Base-by-base conservation (phyloP, 441 rosid genomes). In the Populus hybrid region DNA sequence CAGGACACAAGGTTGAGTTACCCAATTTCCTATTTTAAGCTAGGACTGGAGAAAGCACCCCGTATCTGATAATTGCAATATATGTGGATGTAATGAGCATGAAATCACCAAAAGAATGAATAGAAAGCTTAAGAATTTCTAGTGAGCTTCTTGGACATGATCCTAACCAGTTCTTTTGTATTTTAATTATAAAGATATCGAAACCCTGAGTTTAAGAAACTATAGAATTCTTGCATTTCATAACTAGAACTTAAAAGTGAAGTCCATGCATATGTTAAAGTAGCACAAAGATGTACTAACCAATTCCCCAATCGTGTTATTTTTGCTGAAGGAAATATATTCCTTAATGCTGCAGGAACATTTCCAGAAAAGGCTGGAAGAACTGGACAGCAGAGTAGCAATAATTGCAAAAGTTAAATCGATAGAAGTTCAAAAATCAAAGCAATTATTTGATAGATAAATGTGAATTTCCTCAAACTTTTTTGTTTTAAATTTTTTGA, bases 331-430 rank as follows among this genome's bases (percentile, higher is more conserved):
- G 96, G 92, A 81, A 83, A 91, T 79, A 82, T 80, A 42, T 82
- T 70, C 75, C 74, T 86, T 67, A 90, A 76, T 75, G 86, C 90
- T 19, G 92, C 88, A 38, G 96, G 96, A 79, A 90, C 83, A 77
- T 87, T 90, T 78, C 96, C 96, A 65, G 96, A 90, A 78, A 91
- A 91, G 28, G 91, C 94, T 59, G 96, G 96, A 76, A 90, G 89
- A 78, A 91, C 96, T 91, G 86, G 75, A 82, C 78, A 80, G 50
- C 75, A 78, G 73, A 73, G 80, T 63, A 71, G 68, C 66, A 77
- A 84, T 59, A 30, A 75, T 79, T 64, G 50, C 64, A 57, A 38
- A 46, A 7, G 73, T 16, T 42, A 73, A 16, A 14, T 67, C 23
- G 5, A 73, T 10, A 59, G 14, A 71, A 80, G 36, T 40, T 59